Evolutionary conservation across 257 asterid genomes (phyloP), one percentile per base, ranked within the genome.

Genomic region (Scutellaria baicalensis): DNA sequence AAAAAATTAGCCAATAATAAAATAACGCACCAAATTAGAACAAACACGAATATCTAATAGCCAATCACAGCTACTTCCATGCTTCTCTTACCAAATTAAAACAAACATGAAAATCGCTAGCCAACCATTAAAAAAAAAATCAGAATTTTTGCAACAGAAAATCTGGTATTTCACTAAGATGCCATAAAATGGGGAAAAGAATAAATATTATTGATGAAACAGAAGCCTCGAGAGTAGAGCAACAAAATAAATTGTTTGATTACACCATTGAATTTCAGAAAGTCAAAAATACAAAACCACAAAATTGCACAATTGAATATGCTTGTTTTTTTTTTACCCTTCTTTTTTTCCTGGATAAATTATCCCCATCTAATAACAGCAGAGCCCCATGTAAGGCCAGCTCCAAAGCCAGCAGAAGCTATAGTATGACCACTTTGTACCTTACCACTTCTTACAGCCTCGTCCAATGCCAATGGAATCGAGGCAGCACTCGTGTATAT

Each of bases 311-410:
- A 61, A 47, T 56, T 35, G 55, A 49, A 71, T 21, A 16, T n/a
- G n/a, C n/a, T n/a, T n/a, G n/a, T 68, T 21, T 18, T 44, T 44
- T 43, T 23, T 23, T 23, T 27, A 0, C 5, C 3, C 17, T 3
- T 10, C n/a, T 33, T 18, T 39, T 3, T 11, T 20, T 31, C 52
- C 21, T 16, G 9, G 51, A 64, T 44, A 39, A 16, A 75, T 87
- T 86, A 93, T 16, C 93, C 90, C 99, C 97, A 94, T 81, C 97
- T 84, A 45, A 94, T 23, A 48, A 91, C 86, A 48, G 95, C 95
- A 5, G 97, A 94, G 12, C 92, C 97, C 97, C 99, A 94, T 3
- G 97, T 91, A 70, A 91, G 97, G 33, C 99, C 97, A 44, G 99
- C 99, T 57, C 99, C 97, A 62, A 94, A 91, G 7, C 99, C 99